phyloP scores from a whole-genome alignment of 2,329 filamentous ascomycete species.

The Trichoderma gracile region DNA sequence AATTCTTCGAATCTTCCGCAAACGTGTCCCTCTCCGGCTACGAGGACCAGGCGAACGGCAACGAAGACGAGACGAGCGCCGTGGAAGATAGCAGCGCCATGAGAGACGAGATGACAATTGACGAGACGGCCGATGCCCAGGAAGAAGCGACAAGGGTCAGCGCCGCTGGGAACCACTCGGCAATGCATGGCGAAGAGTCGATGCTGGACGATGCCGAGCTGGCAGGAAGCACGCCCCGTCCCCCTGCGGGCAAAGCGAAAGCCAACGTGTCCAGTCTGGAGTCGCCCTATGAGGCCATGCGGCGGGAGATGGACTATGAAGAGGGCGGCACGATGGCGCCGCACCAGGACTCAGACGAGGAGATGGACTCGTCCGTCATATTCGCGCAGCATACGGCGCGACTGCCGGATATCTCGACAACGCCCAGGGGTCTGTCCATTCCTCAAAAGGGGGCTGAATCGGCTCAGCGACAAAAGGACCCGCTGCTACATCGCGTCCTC shows the following conservation, averaged over 20 bases:
- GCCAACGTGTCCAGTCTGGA: constrained; percentile 65
- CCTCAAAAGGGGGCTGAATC: constrained; percentile 39
- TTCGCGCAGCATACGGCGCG: constrained; percentile 56
- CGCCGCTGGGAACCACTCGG: constrained; percentile 37
- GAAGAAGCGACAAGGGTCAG: constrained; percentile 44
- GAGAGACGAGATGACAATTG: constrained; percentile 55
- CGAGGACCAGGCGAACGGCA: constrained; percentile 70
- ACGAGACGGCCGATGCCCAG: constrained; percentile 48
- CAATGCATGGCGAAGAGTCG: constrained; percentile 58
- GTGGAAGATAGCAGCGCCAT: constrained; percentile 56
- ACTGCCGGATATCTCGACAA: constrained; percentile 63
- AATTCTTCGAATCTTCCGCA: constrained; percentile 98
- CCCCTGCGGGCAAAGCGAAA: constrained; percentile 52
- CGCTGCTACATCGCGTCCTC: constrained; percentile 83
- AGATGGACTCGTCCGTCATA: constrained; percentile 50
- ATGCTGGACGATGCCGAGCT: constrained; percentile 65
- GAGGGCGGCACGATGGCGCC: constrained; percentile 42
- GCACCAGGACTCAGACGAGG: constrained; percentile 40
- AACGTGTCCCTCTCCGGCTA: constrained; percentile 96
- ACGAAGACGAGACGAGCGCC: constrained; percentile 55
- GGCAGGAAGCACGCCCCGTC: constrained; percentile 67
- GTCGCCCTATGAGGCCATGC: constrained; percentile 75
- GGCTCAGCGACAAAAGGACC: constrained; percentile 58
- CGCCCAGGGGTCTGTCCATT: constrained; percentile 46
- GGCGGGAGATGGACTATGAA: constrained; percentile 61